Percentiles rank a stretch among this genome's conserved stretches.
Conservation (phyloP, 495 filamentous ascomycete species). For the Trichoderma virens region DNA sequence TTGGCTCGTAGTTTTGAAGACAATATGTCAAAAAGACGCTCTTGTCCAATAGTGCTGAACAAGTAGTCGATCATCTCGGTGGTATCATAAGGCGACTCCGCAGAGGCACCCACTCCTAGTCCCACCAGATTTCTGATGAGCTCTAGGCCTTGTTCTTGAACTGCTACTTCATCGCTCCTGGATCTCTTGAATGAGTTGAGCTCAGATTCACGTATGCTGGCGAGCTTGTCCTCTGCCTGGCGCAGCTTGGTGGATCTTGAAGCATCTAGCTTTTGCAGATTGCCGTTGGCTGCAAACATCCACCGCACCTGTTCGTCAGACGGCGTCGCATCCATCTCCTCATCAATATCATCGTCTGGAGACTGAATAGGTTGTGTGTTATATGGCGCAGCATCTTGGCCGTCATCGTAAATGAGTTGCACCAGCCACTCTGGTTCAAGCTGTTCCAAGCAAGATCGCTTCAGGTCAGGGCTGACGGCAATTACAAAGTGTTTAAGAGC, state of each 20-base stretch:
- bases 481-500: constrained; percentile 82
- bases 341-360: constrained; percentile 46
- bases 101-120: constrained; percentile 32
- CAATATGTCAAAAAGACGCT: constrained; percentile 67
- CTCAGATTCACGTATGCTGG: constrained; percentile 47
- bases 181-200: constrained; percentile 49
- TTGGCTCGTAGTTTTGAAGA: constrained; percentile 61
- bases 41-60: constrained; percentile 66
- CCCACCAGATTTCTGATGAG: constrained; percentile 85
- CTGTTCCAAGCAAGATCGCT: constrained; percentile 67
- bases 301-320: constrained; percentile 25
- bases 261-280: constrained; percentile 13
- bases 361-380: constrained; percentile 21
- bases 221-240: constrained; percentile 39
- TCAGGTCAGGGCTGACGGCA: constrained; percentile 56
- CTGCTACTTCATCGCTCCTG: constrained; percentile 68
- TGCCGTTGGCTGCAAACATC: constrained; percentile 19
- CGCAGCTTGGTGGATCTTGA: constrained; percentile 1
- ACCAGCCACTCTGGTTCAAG: constrained; percentile 74
- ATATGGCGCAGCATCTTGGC: constrained; percentile 40
- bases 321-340: constrained; percentile 54
- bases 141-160: constrained; percentile 85
- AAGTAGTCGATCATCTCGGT: constrained; percentile 78
- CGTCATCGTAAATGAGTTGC: constrained; percentile 57
- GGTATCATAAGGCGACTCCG: constrained; percentile 18